Conservation (phyloP, 805 yeast species). For the Nakazawaea holstii region DNA sequence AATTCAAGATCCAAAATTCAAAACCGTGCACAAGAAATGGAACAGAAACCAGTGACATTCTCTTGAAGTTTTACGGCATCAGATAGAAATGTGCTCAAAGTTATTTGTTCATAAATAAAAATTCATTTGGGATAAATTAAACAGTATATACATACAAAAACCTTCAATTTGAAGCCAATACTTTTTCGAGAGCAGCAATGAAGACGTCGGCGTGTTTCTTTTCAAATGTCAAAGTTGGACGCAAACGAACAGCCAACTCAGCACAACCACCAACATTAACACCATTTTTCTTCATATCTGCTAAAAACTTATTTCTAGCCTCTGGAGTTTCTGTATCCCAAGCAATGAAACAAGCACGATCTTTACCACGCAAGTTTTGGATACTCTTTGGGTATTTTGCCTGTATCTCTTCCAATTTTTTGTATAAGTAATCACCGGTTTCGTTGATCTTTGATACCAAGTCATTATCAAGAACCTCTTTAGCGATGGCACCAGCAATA, state of each 20-base stretch:
- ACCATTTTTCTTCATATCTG: conserved; percentile 43
- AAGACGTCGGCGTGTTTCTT: conserved; percentile 57
- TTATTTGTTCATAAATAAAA: no score
- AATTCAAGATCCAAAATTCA: no score
- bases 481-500: conserved; percentile 54
- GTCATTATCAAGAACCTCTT: conserved; percentile 45
- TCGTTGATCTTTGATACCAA: conserved; percentile 42
- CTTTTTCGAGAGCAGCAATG: conserved; percentile 32
- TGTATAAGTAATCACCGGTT: conserved; percentile 51
- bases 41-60: no score
- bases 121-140: no score
- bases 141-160: not conserved
- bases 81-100: no score
- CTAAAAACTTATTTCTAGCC: conserved; percentile 42
- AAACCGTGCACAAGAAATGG: no score
- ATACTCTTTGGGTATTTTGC: conserved; percentile 35
- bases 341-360: conserved; percentile 61
- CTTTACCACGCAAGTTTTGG: conserved; percentile 54
- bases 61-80: no score
- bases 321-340: conserved; percentile 46
- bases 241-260: conserved; percentile 49
- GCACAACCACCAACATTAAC: conserved; percentile 70
- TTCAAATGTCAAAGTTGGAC: conserved; percentile 62
- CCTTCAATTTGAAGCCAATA: conserved; percentile 16
- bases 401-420: conserved; percentile 33